Conservation (phyloP, 2,329 filamentous ascomycete genomes). For the Knufia fluminis region DNA sequence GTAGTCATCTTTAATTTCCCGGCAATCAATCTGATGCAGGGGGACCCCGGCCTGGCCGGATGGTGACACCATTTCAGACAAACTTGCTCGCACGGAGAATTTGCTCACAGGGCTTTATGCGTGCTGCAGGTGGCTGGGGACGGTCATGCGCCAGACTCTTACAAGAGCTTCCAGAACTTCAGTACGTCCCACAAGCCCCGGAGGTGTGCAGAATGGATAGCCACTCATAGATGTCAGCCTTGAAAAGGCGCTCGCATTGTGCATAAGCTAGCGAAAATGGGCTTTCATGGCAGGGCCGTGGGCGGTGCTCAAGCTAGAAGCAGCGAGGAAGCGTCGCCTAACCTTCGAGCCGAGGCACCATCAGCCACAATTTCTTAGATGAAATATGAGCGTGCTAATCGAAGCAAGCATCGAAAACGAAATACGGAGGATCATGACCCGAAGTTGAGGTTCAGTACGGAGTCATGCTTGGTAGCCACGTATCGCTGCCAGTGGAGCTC, state of each 20-base stretch:
- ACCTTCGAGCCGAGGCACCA: background rate
- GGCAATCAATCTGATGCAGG: background rate
- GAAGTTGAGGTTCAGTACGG: background rate
- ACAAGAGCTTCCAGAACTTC: background rate
- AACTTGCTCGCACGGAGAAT: too few relatives aligned
- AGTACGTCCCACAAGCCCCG: too few relatives aligned
- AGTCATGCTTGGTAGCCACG: too few relatives aligned
- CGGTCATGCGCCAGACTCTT: background rate
- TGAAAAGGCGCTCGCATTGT: background rate
- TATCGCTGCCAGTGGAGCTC: too few relatives aligned
- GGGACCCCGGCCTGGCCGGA: background rate
- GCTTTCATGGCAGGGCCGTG: too few relatives aligned
- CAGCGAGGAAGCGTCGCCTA: background rate
- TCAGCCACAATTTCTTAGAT: background rate
- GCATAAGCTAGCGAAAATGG: background rate
- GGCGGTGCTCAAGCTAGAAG: constrained; percentile 2
- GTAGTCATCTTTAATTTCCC: background rate
- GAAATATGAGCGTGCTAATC: too few relatives aligned
- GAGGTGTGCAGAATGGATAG: too few relatives aligned
- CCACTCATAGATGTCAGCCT: too few relatives aligned
- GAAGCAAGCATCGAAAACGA: background rate
- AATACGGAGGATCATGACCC: background rate
- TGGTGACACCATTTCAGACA: background rate
- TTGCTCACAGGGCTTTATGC: background rate
- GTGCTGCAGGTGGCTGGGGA: background rate